Evolutionary conservation across 441 rosid species (phyloP), one percentile per base, ranked within the genome.

Genomic region (Gossypium davidsonii): DNA sequence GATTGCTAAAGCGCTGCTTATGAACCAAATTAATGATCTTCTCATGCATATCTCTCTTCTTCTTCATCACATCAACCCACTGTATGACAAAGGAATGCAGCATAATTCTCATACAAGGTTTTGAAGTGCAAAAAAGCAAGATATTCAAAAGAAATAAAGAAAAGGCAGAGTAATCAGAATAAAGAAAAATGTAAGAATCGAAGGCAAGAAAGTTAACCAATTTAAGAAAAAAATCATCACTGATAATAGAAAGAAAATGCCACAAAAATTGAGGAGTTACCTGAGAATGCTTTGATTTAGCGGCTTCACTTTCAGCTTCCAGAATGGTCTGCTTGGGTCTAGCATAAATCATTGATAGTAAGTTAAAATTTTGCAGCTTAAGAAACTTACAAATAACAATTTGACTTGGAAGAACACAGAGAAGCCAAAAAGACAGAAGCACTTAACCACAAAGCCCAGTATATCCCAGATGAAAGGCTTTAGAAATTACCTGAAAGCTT

Each of bases 311-410:
- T 89, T 95, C 98, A 72, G 98, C 90, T 85, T 95, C 97, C 81
- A 92, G 81, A 80, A 95, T 88, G n/a, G 99, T 95, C 84, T 90
- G 98, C 88, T 89, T 95, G 51, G 97, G 98, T 76, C 97, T 95
- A 83, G 74, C 26, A 82, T 8, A 81, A 49, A 80, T 80, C 73
- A 82, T 39, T 34, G 73, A 80, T 79, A 65, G 21, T 49, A 34
- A 21, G 31, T 70, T 39, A 76, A 73, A 49, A 56, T 53, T 51
- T 66, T 60, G 57, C 49, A 21, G 65, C 46, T 64, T 63, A 10
- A 62, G 5, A 74, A 55, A 72, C n/a, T 34, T 23, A 51, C 3
- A 34, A 28, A 7, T 1, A 10, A 53, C 42, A 49, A 56, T 17
- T 26, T 70, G 21, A 9, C 18, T 67, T 57, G 37, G 6, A 11